Conservation (phyloP, 1,284 basidiomycete species). For the Trametes polyzona region DNA sequence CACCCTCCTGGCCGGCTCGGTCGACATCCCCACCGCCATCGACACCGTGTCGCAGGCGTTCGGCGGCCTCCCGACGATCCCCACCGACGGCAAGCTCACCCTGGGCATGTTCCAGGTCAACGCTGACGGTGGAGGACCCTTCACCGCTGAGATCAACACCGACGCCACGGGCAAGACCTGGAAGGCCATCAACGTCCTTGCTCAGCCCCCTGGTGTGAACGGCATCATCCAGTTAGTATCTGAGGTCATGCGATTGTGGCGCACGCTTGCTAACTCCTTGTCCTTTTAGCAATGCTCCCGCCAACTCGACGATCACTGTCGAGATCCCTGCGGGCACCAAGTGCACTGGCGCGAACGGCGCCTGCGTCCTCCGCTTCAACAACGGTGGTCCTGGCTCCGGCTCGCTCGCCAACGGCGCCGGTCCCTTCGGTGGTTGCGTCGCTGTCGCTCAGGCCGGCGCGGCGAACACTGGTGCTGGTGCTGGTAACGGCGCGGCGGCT, state of each 20-base stretch:
- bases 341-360: constrained; percentile 10
- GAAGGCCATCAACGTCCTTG: constrained; percentile 1
- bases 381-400: constrained; percentile 10
- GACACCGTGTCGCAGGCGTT: constrained; percentile 2
- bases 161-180: constrained; percentile 11
- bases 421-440: constrained; percentile 16
- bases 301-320: constrained; percentile 12
- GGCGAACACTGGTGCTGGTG: neutral
- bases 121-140: constrained; percentile 16
- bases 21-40: constrained; percentile 8
- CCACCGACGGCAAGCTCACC: constrained; percentile 6
- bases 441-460: constrained; percentile 2
- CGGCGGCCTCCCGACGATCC: constrained; percentile 14
- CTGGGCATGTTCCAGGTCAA: constrained; percentile 15
- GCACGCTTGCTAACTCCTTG: neutral
- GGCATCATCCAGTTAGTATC: constrained; percentile 10
- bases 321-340: neutral
- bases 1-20: constrained; percentile 10
- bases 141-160: constrained; percentile 17
- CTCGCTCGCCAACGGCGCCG: constrained; percentile 13
- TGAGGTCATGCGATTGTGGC: neutral
- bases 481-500: neutral
- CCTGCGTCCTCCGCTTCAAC: constrained; percentile 16
- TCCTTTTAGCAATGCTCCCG: constrained; percentile 8
- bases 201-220: constrained; percentile 14